Base-by-base conservation (phyloP, 805 yeast genomes). In the Yamadazyma phyllophila region DNA sequence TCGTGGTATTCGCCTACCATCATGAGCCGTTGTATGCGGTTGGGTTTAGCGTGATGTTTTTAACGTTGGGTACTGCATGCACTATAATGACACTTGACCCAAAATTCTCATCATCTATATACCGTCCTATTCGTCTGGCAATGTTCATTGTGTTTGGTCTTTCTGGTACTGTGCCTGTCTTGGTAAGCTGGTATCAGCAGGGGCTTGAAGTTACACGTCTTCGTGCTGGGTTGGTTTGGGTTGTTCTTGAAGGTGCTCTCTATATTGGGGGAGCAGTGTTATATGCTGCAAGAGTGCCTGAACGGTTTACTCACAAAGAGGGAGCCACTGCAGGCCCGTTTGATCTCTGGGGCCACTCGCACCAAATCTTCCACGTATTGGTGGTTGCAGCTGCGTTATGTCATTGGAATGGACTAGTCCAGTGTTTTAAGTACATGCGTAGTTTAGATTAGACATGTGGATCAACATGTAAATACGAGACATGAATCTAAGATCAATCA, bases 111-210 rank as follows among this genome's bases (percentile, higher is more conserved):
- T 64, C 83, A 4, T 77, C 85, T 4, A 74, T 70, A 26, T 89
- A 88, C 82, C 76, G 96, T 31, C 82, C 91, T 1, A 77, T 78
- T 46, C 70, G 97, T 43, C 92, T 97, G 0, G 51, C 75, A 1
- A 80, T 90, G 80, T 90, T 90, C 64, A 83, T 90, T 7, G 55
- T 76, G 2, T 90, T 91, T 66, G 97, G 97, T 0, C 69, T 88
- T 15, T 80, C 89, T 1, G 92, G 94, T 0, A 71, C 78, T 0
- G 62, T 88, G 4, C 97, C 97, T 0, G 74, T 90, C 1, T 43
- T 78, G 0, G 70, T 69, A 10, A 90, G 91, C 0, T 49, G 75
- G 2, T 45, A 51, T 12, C 43, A 57, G 9, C 80, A 70, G 54
- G 95, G 94, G 0, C 49, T 59, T 14, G 56, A 58, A 2, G 79